phyloP scores from a whole-genome alignment of 1,284 basidiomycete genomes.

The Exsudoporus floridanus region DNA sequence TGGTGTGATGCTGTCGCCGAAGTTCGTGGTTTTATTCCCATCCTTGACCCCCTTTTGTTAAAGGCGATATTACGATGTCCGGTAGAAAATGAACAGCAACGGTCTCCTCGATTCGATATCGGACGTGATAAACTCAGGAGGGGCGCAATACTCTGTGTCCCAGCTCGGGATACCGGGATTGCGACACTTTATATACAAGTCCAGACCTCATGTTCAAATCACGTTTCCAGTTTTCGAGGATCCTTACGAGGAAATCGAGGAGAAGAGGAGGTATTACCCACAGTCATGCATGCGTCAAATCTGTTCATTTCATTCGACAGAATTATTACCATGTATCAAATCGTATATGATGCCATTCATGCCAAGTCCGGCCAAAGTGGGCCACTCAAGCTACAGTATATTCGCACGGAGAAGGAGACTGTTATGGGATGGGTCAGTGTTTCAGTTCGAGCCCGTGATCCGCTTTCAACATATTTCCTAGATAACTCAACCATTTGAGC shows the following conservation, averaged over 20 bases:
- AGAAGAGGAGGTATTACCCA: conserved; percentile 52
- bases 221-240: conserved; percentile 83
- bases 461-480: conserved; percentile 34
- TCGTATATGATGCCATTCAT: conserved; percentile 80
- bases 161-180: conserved; percentile 85
- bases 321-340: conserved; percentile 82
- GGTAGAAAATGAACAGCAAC: conserved; percentile 61
- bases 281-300: neutral
- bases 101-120: conserved; percentile 54
- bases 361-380: conserved; percentile 78
- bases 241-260: conserved; percentile 66
- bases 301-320: conserved; percentile 39
- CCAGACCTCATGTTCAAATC: conserved; percentile 82
- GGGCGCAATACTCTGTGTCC: conserved; percentile 62
- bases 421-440: conserved; percentile 84
- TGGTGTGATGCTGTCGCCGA: conserved; percentile 71
- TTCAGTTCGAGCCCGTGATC: neutral
- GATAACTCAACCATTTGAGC: conserved; percentile 91
- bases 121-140: conserved; percentile 47
- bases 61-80: neutral
- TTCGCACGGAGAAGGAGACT: conserved; percentile 81
- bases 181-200: conserved; percentile 94
- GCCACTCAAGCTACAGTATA: conserved; percentile 79
- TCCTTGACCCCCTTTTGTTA: neutral
- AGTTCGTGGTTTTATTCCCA: conserved; percentile 40